Base-by-base conservation (phyloP, 805 yeast species). In the Wickerhamomyces mucosus region DNA sequence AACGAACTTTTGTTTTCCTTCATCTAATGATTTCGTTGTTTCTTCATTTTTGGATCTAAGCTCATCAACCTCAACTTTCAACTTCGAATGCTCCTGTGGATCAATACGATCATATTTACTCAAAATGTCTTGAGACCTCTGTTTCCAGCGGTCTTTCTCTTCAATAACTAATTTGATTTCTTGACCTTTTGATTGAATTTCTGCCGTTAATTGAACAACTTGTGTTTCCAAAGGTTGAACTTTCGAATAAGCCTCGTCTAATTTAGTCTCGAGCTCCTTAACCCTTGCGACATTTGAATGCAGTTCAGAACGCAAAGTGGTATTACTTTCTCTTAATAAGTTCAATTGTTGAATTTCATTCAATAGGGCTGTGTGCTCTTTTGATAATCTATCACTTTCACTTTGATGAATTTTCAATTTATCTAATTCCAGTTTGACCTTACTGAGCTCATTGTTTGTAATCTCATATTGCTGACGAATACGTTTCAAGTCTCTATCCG, bases 271-370 rank as follows among this genome's bases (percentile, higher is more conserved):
- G 24, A 78, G 58, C 6, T 50, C 51, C 25, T 46, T 42, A 11
- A 61, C 55, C 32, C 49, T 55, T 12, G 46, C 41, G 15, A 50
- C 35, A 26, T 53, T 53, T 4, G 46, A 37, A 16, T 52, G 50
- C 33, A 63, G 56, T 32, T 77, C 83, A 33, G 61, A 59, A 31
- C 88, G 65, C 40, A 80, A 59, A 2, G 82, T 69, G 7, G 64
- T 57, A 43, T 80, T 80, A 43, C 84, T 77, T 51, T 80, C 89
- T 32, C 81, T 63, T 33, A 80, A 53, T 17, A 78, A 58, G 42
- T 71, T 74, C 50, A 80, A 51, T 40, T 78, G 79, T 35, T 75
- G 68, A 31, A 78, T 56, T 43, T 75, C 78, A 29, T 65, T 63
- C 35, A 66, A 36, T 15, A 78, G 47, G 26, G 63, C 59, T 6